Percentiles rank a stretch among this genome's conserved stretches.
phyloP scores from a whole-genome alignment of 1,284 basidiomycete species.

The Moesziomyces antarcticus region DNA sequence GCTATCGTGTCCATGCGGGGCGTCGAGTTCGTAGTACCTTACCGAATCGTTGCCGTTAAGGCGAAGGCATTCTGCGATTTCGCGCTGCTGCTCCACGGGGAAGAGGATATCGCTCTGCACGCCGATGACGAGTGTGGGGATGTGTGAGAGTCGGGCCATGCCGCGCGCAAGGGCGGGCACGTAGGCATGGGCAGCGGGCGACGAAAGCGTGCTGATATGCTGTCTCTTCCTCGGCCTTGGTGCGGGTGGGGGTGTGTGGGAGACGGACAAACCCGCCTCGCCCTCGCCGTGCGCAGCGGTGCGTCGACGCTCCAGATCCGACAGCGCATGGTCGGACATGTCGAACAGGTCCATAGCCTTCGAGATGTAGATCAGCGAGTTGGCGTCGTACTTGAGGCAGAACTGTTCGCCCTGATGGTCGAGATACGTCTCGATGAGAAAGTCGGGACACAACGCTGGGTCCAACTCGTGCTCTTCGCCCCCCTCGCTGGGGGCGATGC shows the following conservation, averaged over 20 bases:
- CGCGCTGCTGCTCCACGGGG: slow-evolving; percentile 95
- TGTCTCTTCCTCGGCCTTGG: slow-evolving; percentile 67
- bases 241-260: slow-evolving; percentile 18
- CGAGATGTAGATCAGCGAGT: slow-evolving; percentile 92
- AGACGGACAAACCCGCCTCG: slow-evolving; percentile 16
- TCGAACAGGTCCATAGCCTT: slow-evolving; percentile 99
- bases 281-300: slow-evolving; percentile 39
- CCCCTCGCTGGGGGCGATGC: slow-evolving; percentile 49
- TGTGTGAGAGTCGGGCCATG: slow-evolving; percentile 79
- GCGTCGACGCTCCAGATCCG: slow-evolving; percentile 72
- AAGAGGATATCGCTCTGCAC: slow-evolving; percentile 98
- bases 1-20: slow-evolving; percentile 94
- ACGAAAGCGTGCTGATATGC: slow-evolving; percentile 72
- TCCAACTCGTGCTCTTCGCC: slow-evolving; percentile 42
- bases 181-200: slow-evolving; percentile 73
- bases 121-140: slow-evolving; percentile 87
- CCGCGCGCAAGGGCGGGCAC: slow-evolving; percentile 85
- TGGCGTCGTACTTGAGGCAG: slow-evolving; percentile 98
- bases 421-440: slow-evolving; percentile 97
- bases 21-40: slow-evolving; percentile 95
- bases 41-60: slow-evolving; percentile 82
- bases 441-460: slow-evolving; percentile 87
- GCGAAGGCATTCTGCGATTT: slow-evolving; percentile 90
- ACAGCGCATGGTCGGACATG: slow-evolving; percentile 83
- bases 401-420: slow-evolving; percentile 90